Conservation (phyloP, 306 rosid genomes). For the Quercus robur region DNA sequence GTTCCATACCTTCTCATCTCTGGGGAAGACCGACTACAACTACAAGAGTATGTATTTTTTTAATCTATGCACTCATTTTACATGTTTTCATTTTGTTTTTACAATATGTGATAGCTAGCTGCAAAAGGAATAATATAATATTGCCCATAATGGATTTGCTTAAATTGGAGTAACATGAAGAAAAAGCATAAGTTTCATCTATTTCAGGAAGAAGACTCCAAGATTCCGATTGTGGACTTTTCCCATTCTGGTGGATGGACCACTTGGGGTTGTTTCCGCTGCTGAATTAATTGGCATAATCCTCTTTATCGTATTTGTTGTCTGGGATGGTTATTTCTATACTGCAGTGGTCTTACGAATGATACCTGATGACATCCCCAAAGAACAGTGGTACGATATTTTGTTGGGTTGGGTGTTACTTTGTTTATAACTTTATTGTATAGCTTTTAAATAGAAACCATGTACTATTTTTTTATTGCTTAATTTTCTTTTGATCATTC, state of each 20-base stretch:
- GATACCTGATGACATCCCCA: no score
- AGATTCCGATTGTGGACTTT: conserved; percentile 76
- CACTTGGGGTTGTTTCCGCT: conserved; percentile 85
- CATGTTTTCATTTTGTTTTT: background rate
- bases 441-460: no score
- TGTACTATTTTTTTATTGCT: no score
- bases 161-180: background rate
- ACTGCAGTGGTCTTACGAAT: background rate
- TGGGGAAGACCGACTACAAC: conserved; percentile 41
- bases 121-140: background rate
- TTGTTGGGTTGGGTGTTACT: background rate
- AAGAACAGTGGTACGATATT: conserved; percentile 30
- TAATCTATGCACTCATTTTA: background rate
- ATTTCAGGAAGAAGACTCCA: conserved; percentile 57
- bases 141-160: background rate
- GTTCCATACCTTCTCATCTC: conserved; percentile 47
- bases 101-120: background rate
- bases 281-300: conserved; percentile 74
- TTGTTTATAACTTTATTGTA: no score
- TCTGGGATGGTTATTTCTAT: conserved; percentile 63
- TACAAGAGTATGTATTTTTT: conserved; percentile 37
- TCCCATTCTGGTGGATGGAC: conserved; percentile 80
- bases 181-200: background rate
- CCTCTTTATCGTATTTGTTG: conserved; percentile 48
- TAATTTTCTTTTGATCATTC: no score